phyloP scores from a whole-genome alignment of 2,329 filamentous ascomycete species.

The Fusarium floridanum region DNA sequence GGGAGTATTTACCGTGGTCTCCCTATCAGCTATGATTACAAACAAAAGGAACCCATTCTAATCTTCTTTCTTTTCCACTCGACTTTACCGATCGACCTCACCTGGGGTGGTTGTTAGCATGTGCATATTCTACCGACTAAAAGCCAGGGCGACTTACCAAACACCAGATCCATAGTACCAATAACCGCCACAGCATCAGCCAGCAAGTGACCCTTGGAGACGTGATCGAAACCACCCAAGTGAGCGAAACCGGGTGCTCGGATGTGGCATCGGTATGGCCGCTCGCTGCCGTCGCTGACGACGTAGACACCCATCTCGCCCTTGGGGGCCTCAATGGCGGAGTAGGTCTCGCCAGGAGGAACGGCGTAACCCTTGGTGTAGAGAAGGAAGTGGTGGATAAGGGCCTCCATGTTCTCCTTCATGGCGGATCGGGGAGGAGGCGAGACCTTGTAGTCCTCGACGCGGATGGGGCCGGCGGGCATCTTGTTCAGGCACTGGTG shows the following conservation, averaged over 20 bases:
- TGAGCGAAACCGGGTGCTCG: constrained; percentile 97
- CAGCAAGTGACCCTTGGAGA: constrained; percentile 90
- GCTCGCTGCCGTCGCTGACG: constrained; percentile 95
- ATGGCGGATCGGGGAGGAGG: constrained; percentile 96
- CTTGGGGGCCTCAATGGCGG: constrained; percentile 98
- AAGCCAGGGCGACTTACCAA: constrained; percentile 69
- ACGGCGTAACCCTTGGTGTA: constrained; percentile 99
- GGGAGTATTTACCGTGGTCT: constrained; percentile 55
- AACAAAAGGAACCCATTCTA: constrained; percentile 53
- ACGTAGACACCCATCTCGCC: constrained; percentile 99
- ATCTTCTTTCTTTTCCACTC: constrained; percentile 46
- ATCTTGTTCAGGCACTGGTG: constrained; percentile 99
- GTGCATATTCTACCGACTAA: background rate
- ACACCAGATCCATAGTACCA: constrained; percentile 89
- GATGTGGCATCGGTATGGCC: constrained; percentile 98
- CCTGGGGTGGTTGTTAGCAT: constrained; percentile 61
- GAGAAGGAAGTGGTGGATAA: constrained; percentile 98
- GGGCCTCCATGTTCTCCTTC: constrained; percentile 99
- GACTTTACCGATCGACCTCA: constrained; percentile 70
- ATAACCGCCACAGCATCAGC: constrained; percentile 98
- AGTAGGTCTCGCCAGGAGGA: constrained; percentile 97
- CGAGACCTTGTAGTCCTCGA: constrained; percentile 98
- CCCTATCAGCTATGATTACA: constrained; percentile 58
- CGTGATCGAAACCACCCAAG: constrained; percentile 92
- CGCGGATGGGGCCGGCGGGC: constrained; percentile 91